Base-by-base conservation (phyloP, 805 yeast genomes). In the Cyberlindnera mrakii region DNA sequence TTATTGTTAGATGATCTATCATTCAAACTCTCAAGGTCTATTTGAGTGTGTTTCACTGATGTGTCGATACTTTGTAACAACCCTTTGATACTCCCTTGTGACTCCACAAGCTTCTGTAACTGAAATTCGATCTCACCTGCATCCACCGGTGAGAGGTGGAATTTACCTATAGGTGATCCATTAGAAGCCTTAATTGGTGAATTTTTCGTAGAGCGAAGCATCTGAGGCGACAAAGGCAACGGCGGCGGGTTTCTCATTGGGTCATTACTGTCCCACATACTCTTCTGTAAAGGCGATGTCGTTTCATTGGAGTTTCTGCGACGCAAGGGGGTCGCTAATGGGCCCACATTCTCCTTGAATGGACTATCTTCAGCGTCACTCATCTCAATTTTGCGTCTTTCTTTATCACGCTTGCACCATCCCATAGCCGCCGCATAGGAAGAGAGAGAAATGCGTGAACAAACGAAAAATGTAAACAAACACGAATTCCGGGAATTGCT, bases 231-330 rank as follows among this genome's bases (percentile, higher is more conserved):
- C 3, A 64, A 44, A 8, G 72, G 71, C 43, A 67, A 45, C 4
- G 72, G 70, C 3, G 68, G 68, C n/a, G 71, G 71, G 30, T 64
- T 64, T 44, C 70, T 51, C 40, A 49, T 46, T 4, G 71, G 72
- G 41, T 67, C 70, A 15, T 63, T 59, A 23, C 70, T 64, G 37
- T 67, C 71, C 71, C 72, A 67, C 52, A 63, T 35, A 18, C 38
- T 44, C 19, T 42, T 27, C 32, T 50, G 52, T 3, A 45, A 39
- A 33, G 58, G 56, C 1, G 60, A 53, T 14, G 38, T 35, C 15
- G 44, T 37, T 17, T 38, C 44, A 35, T 43, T 19, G 30, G 48
- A 9, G 42, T 38, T 35, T 27, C 32, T 20, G 31, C 40, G 37
- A 35, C 43, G 45, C 16, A 46, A 19, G n/a, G 56, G 52, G 3